Conservation (phyloP, 352 stramenopile species). For the Pythium dissimile region DNA sequence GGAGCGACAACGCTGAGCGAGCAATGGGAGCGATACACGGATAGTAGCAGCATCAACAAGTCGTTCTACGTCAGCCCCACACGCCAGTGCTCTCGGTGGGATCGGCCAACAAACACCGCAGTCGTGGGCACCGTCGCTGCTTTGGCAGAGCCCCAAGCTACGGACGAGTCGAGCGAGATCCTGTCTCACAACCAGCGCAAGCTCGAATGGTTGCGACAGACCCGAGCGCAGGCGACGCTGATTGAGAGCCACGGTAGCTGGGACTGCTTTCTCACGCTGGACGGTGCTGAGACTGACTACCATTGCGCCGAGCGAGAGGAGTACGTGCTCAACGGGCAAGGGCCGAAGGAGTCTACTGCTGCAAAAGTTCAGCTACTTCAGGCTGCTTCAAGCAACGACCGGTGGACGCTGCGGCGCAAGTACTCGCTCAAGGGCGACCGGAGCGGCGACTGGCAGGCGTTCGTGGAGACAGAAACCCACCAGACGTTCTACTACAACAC, state of each 20-base stretch:
- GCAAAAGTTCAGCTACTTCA: constrained; percentile 1
- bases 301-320: constrained; percentile 14
- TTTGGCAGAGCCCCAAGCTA: not conserved
- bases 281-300: constrained; percentile 12
- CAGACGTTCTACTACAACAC: constrained; percentile 73
- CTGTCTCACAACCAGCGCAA: too few relatives aligned
- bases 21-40: constrained; percentile 53
- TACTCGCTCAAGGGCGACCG: constrained; percentile 23
- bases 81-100: constrained; percentile 42
- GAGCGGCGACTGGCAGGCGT: constrained; percentile 46
- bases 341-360: constrained; percentile 13
- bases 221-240: constrained; percentile 3
- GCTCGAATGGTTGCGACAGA: not conserved
- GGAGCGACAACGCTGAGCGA: not conserved
- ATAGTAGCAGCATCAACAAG: constrained; percentile 41
- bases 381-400: not conserved
- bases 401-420: constrained; percentile 23
- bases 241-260: constrained; percentile 23
- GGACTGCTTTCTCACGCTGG: constrained; percentile 5
- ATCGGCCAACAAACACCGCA: constrained; percentile 10
- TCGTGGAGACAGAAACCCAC: constrained; percentile 51
- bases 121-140: not conserved
- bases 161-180: not conserved
- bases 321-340: not conserved
- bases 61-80: constrained; percentile 50